phyloP scores from a whole-genome alignment of 1,284 basidiomycete genomes.

The Ganoderma sp. region DNA sequence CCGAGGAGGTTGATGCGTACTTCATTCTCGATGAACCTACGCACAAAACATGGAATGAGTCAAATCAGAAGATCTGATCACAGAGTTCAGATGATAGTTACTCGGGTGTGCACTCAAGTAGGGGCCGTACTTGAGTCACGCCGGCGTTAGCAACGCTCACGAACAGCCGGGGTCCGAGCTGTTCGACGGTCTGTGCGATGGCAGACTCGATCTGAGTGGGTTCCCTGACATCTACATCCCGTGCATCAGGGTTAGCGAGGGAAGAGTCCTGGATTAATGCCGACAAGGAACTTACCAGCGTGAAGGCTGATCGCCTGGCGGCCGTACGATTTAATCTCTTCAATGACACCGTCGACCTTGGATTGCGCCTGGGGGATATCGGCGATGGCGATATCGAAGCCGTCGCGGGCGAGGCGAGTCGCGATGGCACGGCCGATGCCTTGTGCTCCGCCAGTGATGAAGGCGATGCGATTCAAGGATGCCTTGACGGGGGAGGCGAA shows the following conservation, averaged over 20 bases:
- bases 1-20: slow-evolving; percentile 43
- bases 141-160: slow-evolving; percentile 50
- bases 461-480: slow-evolving; percentile 42
- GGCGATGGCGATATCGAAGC: slow-evolving; percentile 47
- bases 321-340: slow-evolving; percentile 43
- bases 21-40: slow-evolving; percentile 44
- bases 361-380: slow-evolving; percentile 43
- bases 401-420: slow-evolving; percentile 48
- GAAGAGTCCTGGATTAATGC: not conserved
- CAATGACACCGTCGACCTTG: slow-evolving; percentile 40
- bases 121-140: slow-evolving; percentile 42
- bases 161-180: slow-evolving; percentile 42
- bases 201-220: slow-evolving; percentile 43
- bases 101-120: slow-evolving; percentile 43
- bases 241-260: not conserved
- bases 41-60: not conserved
- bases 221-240: slow-evolving; percentile 37
- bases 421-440: slow-evolving; percentile 53
- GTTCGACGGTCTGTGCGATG: slow-evolving; percentile 41
- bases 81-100: slow-evolving; percentile 26
- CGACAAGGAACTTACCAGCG: slow-evolving; percentile 34
- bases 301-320: slow-evolving; percentile 40
- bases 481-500: slow-evolving; percentile 39
- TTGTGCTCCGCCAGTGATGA: slow-evolving; percentile 49
- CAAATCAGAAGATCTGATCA: not conserved